phyloP scores from a whole-genome alignment of 2,329 filamentous ascomycete genomes.

The Botrytis paeoniae region DNA sequence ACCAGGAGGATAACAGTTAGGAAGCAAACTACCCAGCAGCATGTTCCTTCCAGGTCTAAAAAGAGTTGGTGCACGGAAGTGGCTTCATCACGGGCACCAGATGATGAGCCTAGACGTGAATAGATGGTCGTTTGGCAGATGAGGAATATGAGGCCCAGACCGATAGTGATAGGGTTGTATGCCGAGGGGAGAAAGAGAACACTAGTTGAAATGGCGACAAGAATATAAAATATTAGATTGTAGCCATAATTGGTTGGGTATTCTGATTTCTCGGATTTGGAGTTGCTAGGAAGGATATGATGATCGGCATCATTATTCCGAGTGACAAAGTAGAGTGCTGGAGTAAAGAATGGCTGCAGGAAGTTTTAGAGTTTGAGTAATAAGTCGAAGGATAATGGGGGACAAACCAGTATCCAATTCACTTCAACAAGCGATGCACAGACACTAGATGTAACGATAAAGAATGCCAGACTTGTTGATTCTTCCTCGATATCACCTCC shows the following conservation, averaged over 20 bases:
- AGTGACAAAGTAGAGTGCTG: conserved; percentile 16
- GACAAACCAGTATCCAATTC: conserved; percentile 19
- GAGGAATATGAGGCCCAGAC: conserved; percentile 1
- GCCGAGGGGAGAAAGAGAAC: conserved; percentile 9
- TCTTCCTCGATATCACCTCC: neutral
- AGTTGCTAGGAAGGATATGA: neutral
- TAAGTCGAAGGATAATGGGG: neutral
- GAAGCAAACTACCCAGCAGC: conserved; percentile 20
- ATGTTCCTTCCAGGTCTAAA: conserved; percentile 7
- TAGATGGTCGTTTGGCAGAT: conserved; percentile 16
- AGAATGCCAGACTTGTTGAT: conserved; percentile 17
- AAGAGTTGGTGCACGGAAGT: neutral
- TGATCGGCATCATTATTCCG: neutral
- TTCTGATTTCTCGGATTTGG: neutral
- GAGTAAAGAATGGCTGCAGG: conserved; percentile 15
- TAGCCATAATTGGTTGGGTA: neutral
- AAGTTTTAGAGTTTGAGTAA: neutral
- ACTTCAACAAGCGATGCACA: conserved; percentile 16
- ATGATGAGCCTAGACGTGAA: neutral
- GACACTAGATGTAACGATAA: conserved; percentile 15
- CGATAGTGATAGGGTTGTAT: neutral
- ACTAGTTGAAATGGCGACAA: conserved; percentile 16
- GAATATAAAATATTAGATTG: conserved; percentile 14
- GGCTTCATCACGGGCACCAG: neutral
- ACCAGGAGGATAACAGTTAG: conserved; percentile 12